These are phyloP conservation scores for Brassica juncea DNA, from an alignment of 345 rosid species.

Conservation along the genomic window DNA sequence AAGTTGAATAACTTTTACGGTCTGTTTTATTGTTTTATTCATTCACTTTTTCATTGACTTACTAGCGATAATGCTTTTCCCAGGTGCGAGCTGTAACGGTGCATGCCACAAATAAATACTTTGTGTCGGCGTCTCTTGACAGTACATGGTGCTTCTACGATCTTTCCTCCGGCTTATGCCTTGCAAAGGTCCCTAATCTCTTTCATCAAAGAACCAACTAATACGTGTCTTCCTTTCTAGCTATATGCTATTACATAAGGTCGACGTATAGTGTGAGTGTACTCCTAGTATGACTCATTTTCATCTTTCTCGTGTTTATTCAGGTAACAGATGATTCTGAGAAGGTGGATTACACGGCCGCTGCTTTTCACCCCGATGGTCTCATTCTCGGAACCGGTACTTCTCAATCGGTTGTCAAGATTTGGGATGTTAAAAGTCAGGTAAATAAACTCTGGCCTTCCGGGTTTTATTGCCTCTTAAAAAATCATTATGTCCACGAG, in stretches of 20 bases:
- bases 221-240: not conserved
- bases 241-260: not conserved
- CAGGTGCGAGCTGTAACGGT: conserved; percentile 98
- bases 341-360: conserved; percentile 78
- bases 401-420: conserved; percentile 73
- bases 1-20: conserved; percentile 6
- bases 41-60: not conserved
- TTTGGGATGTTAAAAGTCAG: conserved; percentile 99
- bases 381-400: conserved; percentile 98
- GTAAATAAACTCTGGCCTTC: conserved; percentile 41
- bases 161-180: conserved; percentile 81
- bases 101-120: conserved; percentile 93
- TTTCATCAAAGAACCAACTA: not conserved
- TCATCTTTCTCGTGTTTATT: conserved; percentile 29
- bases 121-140: conserved; percentile 95
- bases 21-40: not conserved
- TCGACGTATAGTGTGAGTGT: not conserved
- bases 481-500: not conserved
- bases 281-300: not conserved
- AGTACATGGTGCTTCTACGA: conserved; percentile 95
- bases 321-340: conserved; percentile 67
- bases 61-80: not conserved
- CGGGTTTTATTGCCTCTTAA: not conserved
- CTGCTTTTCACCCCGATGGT: conserved; percentile 99
- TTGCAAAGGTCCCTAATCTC: conserved; percentile 66